Conservation (phyloP, 169 alveolate genomes). For the Ichthyophthirius multifiliis region DNA sequence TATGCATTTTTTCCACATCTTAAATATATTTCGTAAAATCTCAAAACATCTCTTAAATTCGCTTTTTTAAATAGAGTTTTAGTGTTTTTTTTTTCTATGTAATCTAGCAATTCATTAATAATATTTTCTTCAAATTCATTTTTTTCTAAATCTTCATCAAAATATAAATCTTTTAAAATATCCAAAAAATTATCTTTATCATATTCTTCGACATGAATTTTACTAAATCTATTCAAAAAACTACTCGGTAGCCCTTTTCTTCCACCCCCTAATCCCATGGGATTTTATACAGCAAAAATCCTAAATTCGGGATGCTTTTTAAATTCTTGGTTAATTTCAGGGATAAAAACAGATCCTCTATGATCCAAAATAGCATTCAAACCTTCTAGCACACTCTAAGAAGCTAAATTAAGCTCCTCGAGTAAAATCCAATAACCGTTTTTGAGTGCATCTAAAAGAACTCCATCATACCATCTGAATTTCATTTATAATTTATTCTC, state of each 20-base stretch:
- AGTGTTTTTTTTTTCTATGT: neutral
- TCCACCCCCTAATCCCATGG: constrained; percentile 96
- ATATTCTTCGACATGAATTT: constrained; percentile 89
- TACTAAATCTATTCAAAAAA: constrained; percentile 97
- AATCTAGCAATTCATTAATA: neutral
- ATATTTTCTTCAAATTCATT: constrained; percentile 3
- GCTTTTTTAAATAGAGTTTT: neutral
- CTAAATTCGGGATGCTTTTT: constrained; percentile 94
- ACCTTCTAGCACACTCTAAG: constrained; percentile 98
- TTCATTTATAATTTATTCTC: constrained; percentile 16
- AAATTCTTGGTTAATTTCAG: constrained; percentile 93
- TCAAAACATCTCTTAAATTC: constrained; percentile 4
- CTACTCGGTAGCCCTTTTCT: constrained; percentile 99
- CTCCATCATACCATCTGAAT: constrained; percentile 98
- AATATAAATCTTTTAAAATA: constrained; percentile 77
- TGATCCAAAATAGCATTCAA: constrained; percentile 98
- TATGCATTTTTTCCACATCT: neutral
- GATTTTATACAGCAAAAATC: constrained; percentile 99
- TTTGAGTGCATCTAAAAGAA: constrained; percentile 93
- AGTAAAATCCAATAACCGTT: constrained; percentile 98
- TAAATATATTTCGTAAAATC: neutral
- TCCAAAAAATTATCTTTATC: constrained; percentile 79
- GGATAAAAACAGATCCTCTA: constrained; percentile 95
- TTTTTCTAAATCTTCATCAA: neutral
- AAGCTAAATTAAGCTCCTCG: constrained; percentile 99